Conservation (phyloP, 2,329 filamentous ascomycete genomes). For the Fonsecaea pedrosoi region DNA sequence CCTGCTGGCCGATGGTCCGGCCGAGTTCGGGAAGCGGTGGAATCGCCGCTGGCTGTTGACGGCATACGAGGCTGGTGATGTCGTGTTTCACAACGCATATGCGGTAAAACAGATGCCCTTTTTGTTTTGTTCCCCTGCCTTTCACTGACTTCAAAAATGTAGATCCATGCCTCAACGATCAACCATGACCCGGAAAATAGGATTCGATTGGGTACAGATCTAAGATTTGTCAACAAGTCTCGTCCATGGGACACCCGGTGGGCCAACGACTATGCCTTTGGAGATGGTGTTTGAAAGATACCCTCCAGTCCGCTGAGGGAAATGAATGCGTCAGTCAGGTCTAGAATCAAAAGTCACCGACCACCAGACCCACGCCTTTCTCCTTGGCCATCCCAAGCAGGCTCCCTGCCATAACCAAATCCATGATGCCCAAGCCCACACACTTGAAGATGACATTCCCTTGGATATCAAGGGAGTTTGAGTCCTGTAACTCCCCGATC, state of each 20-base stretch:
- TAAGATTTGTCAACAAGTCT: slow-evolving; percentile 62
- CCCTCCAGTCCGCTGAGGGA: no score
- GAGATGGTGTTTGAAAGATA: slow-evolving; percentile 42
- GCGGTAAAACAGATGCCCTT: slow-evolving; percentile 39
- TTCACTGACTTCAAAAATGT: slow-evolving; percentile 1
- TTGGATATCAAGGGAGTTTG: slow-evolving; percentile 33
- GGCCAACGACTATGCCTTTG: slow-evolving; percentile 50
- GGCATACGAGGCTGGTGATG: slow-evolving; percentile 62
- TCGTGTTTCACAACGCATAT: slow-evolving; percentile 53
- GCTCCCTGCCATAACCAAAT: slow-evolving; percentile 54
- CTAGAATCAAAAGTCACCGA: slow-evolving; percentile 47
- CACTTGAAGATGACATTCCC: slow-evolving; percentile 58
- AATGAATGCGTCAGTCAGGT: no score
- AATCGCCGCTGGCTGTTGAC: slow-evolving; percentile 59
- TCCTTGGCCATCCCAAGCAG: slow-evolving; percentile 48
- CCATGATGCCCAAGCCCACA: slow-evolving; percentile 60
- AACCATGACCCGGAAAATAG: slow-evolving; percentile 60
- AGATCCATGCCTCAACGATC: slow-evolving; percentile 65
- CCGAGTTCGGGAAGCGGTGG: slow-evolving; percentile 52
- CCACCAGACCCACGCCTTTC: slow-evolving; percentile 44
- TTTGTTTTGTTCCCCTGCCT: background rate
- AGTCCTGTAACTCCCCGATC: slow-evolving; percentile 49
- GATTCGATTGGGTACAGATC: slow-evolving; percentile 63
- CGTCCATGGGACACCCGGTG: slow-evolving; percentile 59
- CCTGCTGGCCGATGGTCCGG: slow-evolving; percentile 59